phyloP scores from a whole-genome alignment of 148 eudicot species.

The Rhododendron ovatum region DNA sequence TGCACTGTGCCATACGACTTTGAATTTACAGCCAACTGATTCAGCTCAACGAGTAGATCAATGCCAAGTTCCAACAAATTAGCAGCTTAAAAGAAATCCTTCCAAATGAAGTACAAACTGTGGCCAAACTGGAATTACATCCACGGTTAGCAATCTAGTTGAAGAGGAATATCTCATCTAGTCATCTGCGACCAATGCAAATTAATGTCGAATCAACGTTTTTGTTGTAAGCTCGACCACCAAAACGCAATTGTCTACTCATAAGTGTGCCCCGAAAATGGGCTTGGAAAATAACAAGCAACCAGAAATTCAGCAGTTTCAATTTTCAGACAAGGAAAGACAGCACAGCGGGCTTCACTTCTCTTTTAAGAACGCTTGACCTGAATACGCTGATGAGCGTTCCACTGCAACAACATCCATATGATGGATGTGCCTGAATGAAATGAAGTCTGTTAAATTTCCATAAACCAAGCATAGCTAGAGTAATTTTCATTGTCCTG shows the following conservation, averaged over 20 bases:
- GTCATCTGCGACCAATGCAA: not conserved
- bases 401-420: conserved; percentile 94
- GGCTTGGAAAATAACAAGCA: not conserved
- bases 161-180: not conserved
- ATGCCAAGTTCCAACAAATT: not conserved
- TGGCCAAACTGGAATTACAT: not conserved
- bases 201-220: not conserved
- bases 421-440: conserved; percentile 70
- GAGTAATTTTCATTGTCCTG: not conserved
- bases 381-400: conserved; percentile 37
- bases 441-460: conserved; percentile 4
- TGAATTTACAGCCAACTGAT: not conserved
- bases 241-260: not conserved
- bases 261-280: not conserved
- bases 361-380: conserved; percentile 13
- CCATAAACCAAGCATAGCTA: not conserved
- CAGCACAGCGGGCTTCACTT: not conserved
- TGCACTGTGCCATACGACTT: not conserved
- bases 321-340: not conserved
- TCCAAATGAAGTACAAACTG: not conserved
- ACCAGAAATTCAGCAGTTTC: not conserved
- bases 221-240: not conserved
- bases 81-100: not conserved
- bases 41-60: not conserved
- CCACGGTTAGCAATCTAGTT: not conserved